phyloP scores from a whole-genome alignment of 1,284 basidiomycete species.

The Marasmius tenuissimus region DNA sequence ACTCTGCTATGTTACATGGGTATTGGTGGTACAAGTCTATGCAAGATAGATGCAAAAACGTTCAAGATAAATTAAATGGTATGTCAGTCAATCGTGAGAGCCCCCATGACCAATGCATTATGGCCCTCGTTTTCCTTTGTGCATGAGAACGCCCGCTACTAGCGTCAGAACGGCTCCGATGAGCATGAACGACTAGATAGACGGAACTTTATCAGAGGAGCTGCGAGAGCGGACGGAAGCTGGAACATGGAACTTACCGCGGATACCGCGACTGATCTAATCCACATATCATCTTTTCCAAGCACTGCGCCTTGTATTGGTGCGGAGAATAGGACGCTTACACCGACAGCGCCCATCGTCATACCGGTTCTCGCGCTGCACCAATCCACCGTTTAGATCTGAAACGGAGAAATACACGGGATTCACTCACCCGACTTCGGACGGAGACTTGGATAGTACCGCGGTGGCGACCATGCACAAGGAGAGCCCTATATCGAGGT shows the following conservation, averaged over 20 bases:
- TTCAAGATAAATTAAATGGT: too few species aligned
- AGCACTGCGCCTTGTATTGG: constrained; percentile 23
- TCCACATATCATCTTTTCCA: constrained; percentile 18
- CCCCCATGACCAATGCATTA: too few species aligned
- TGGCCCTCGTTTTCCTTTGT: not conserved
- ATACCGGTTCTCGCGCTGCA: constrained; percentile 21
- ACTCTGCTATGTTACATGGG: not conserved
- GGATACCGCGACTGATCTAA: constrained; percentile 21
- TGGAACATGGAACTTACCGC: constrained; percentile 12
- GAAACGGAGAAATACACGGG: not conserved
- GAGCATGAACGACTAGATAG: not conserved
- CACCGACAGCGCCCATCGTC: constrained; percentile 17
- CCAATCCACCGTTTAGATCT: not conserved
- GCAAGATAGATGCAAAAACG: too few species aligned
- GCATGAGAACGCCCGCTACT: not conserved
- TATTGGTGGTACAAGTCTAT: too few species aligned
- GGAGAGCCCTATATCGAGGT: constrained; percentile 18
- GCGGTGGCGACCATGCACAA: constrained; percentile 19
- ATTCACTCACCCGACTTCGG: constrained; percentile 23
- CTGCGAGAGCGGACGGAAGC: not conserved
- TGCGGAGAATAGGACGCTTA: constrained; percentile 18
- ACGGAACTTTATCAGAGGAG: not conserved
- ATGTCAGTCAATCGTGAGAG: too few species aligned
- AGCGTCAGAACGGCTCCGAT: not conserved
- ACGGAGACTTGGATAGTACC: constrained; percentile 18